These are phyloP conservation scores for Boletus rubescentipes DNA, from an alignment of 768 basidiomycete species.

Conservation along the genomic window DNA sequence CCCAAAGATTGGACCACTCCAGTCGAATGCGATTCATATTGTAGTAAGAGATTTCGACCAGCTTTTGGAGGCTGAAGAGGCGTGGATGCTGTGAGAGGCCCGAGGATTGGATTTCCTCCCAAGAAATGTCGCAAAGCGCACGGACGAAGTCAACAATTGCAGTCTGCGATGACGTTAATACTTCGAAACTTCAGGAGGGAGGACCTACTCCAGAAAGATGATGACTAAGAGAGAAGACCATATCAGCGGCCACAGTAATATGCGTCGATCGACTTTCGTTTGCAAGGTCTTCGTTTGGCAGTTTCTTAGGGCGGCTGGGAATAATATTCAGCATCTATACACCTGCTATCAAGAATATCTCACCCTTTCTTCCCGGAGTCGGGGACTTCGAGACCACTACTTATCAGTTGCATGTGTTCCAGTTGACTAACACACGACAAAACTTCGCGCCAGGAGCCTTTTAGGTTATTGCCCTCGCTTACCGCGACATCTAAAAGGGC, in stretches of 20 bases:
- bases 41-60: slow-evolving; percentile 99
- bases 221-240: slow-evolving; percentile 97
- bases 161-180: slow-evolving; percentile 48
- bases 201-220: slow-evolving; percentile 88
- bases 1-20: slow-evolving; percentile 98
- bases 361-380: slow-evolving; percentile 83
- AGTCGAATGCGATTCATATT: slow-evolving; percentile 98
- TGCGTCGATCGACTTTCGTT: slow-evolving; percentile 97
- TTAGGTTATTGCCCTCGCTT: slow-evolving; percentile 94
- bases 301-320: slow-evolving; percentile 48
- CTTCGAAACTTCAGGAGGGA: not conserved
- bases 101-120: slow-evolving; percentile 99
- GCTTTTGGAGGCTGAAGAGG: slow-evolving; percentile 94
- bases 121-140: slow-evolving; percentile 94
- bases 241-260: slow-evolving; percentile 97
- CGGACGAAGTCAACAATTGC: slow-evolving; percentile 98
- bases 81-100: slow-evolving; percentile 92
- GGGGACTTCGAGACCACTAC: slow-evolving; percentile 81
- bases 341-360: slow-evolving; percentile 24
- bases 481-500: slow-evolving; percentile 91
- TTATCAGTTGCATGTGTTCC: slow-evolving; percentile 98
- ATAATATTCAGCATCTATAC: slow-evolving; percentile 6
- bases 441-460: slow-evolving; percentile 95
- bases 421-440: slow-evolving; percentile 96
- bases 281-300: slow-evolving; percentile 89